Evolutionary conservation across 2,329 filamentous ascomycete genomes (phyloP).

Genomic region (Fusarium coicis): DNA sequence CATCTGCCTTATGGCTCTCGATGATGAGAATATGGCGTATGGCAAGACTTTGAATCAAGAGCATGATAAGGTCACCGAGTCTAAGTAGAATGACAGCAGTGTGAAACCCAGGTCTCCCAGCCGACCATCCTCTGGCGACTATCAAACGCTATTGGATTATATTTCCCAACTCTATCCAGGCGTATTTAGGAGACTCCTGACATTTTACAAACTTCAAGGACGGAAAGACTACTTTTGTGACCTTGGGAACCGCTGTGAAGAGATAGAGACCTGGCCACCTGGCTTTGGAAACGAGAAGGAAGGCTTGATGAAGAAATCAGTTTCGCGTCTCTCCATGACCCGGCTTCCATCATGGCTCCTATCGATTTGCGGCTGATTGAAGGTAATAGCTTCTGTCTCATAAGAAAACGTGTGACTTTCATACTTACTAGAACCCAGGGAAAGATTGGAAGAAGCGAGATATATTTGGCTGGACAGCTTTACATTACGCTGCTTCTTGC

Average conservation of each 20-base stretch:
- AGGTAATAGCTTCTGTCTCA: background rate
- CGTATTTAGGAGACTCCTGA: background rate
- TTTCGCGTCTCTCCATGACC: background rate
- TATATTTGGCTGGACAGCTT: background rate
- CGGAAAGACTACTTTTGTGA: background rate
- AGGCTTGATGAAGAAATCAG: background rate
- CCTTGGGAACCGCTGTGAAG: background rate
- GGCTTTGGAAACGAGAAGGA: background rate
- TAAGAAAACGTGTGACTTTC: too few species aligned
- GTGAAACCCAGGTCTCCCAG: accelerated
- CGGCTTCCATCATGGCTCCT: background rate
- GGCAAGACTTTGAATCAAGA: background rate
- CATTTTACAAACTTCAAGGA: background rate
- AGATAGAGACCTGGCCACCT: too few species aligned
- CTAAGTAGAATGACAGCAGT: accelerated
- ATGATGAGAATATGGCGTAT: background rate
- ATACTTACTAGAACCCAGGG: background rate
- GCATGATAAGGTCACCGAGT: background rate
- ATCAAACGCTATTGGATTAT: background rate
- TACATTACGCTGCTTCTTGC: background rate
- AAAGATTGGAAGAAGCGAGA: background rate
- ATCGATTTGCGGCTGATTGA: background rate
- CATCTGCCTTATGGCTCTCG: background rate
- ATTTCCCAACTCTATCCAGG: background rate
- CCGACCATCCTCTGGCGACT: background rate